phyloP scores from a whole-genome alignment of 1,139 yeast species.

The Geotrichum fermentans region DNA sequence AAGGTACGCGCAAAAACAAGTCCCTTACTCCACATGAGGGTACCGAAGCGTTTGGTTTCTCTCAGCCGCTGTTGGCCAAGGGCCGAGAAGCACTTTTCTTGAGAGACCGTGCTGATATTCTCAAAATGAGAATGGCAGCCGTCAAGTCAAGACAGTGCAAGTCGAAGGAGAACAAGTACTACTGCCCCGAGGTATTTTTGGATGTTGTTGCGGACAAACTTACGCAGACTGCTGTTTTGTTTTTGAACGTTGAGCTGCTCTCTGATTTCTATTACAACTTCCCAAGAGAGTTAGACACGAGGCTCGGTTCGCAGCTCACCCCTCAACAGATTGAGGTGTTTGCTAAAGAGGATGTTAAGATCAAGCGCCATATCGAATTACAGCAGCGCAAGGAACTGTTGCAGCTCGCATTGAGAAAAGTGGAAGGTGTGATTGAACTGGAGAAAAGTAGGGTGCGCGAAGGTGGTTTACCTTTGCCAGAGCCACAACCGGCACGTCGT shows the following conservation, averaged over 20 bases:
- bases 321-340: slow-evolving; percentile 78
- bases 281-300: slow-evolving; percentile 84
- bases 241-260: slow-evolving; percentile 85
- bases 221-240: slow-evolving; percentile 87
- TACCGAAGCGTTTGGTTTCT: slow-evolving; percentile 72
- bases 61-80: slow-evolving; percentile 56
- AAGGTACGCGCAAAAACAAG: slow-evolving; percentile 44
- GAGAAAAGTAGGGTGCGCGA: slow-evolving; percentile 42
- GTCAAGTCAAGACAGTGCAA: slow-evolving; percentile 74
- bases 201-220: slow-evolving; percentile 90
- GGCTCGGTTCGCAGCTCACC: slow-evolving; percentile 58
- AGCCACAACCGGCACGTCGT: background rate
- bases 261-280: slow-evolving; percentile 94
- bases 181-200: slow-evolving; percentile 90
- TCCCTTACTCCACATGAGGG: slow-evolving; percentile 32
- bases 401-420: slow-evolving; percentile 76
- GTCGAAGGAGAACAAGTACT: slow-evolving; percentile 72
- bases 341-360: slow-evolving; percentile 93
- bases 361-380: slow-evolving; percentile 82
- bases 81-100: slow-evolving; percentile 87
- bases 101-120: slow-evolving; percentile 64
- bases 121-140: slow-evolving; percentile 71
- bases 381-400: slow-evolving; percentile 89
- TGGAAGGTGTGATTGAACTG: slow-evolving; percentile 80
- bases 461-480: slow-evolving; percentile 7